phyloP scores from a whole-genome alignment of 768 basidiomycete genomes.

The Rhodotorula toruloides region DNA sequence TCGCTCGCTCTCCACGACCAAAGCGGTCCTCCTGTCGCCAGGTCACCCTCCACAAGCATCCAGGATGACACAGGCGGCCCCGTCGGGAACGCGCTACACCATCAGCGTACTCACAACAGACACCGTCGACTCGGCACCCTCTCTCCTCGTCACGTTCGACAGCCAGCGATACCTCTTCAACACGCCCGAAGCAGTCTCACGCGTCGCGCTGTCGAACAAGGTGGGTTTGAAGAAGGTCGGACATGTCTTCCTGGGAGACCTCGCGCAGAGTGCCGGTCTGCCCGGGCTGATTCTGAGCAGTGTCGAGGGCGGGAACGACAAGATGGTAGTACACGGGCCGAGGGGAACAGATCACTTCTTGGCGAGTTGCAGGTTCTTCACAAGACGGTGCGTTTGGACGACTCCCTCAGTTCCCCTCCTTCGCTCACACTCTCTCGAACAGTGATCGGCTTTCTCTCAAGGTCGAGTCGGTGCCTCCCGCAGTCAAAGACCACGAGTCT shows the following conservation, averaged over 20 bases:
- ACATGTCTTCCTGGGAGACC: slow-evolving; percentile 67
- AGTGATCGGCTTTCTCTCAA: slow-evolving; percentile 56
- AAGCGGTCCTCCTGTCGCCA: too few species aligned
- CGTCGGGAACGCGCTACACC: slow-evolving; percentile 15
- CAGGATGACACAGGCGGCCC: slow-evolving; percentile 13
- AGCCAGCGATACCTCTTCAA: slow-evolving; percentile 82
- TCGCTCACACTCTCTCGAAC: not conserved
- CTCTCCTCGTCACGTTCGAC: slow-evolving; percentile 69
- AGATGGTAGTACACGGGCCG: slow-evolving; percentile 66
- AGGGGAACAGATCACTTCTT: slow-evolving; percentile 15
- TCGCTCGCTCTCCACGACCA: not conserved
- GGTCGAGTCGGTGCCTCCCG: slow-evolving; percentile 49
- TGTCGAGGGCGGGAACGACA: slow-evolving; percentile 62
- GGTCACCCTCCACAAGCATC: not conserved
- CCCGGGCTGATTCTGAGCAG: slow-evolving; percentile 72
- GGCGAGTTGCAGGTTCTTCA: slow-evolving; percentile 31
- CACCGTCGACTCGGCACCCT: slow-evolving; percentile 68
- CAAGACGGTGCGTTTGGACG: not conserved
- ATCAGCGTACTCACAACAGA: slow-evolving; percentile 32
- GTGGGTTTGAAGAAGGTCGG: slow-evolving; percentile 63
- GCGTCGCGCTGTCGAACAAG: slow-evolving; percentile 65
- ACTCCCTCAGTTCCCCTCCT: not conserved
- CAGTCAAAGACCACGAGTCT: slow-evolving; percentile 10
- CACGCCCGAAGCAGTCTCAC: slow-evolving; percentile 70
- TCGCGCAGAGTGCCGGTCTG: slow-evolving; percentile 55